Evolutionary conservation across 257 asterid species (phyloP).

Genomic region (Rhazya stricta): DNA sequence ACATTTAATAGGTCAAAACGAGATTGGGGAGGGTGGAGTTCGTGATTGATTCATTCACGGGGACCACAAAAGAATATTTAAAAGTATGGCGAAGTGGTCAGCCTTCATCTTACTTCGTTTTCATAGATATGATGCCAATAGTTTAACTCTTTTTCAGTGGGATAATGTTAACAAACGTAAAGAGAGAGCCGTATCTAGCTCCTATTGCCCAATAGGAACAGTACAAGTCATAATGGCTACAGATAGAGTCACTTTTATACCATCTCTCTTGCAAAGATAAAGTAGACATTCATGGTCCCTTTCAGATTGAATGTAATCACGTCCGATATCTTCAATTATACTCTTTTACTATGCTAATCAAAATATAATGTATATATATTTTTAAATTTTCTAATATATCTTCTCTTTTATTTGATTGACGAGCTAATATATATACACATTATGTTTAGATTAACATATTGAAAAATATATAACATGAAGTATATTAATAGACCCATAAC

Average conservation of each 20-base stretch:
- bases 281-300: no score
- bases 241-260: neutral
- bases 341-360: no score
- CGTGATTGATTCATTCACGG: neutral
- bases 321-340: no score
- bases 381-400: no score
- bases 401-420: no score
- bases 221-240: neutral
- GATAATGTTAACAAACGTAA: neutral
- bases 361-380: no score
- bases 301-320: no score
- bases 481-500: neutral
- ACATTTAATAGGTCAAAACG: neutral
- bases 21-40: neutral
- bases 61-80: neutral
- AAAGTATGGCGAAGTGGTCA: slow-evolving; percentile 3
- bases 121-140: neutral
- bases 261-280: neutral
- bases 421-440: no score
- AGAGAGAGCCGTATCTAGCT: neutral
- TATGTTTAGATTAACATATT: no score
- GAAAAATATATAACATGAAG: no score
- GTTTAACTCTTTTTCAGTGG: neutral
- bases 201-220: neutral
- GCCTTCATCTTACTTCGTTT: neutral